Conservation (phyloP, 108 stramenopile species). For the Cyclotella choctawhatcheeana region DNA sequence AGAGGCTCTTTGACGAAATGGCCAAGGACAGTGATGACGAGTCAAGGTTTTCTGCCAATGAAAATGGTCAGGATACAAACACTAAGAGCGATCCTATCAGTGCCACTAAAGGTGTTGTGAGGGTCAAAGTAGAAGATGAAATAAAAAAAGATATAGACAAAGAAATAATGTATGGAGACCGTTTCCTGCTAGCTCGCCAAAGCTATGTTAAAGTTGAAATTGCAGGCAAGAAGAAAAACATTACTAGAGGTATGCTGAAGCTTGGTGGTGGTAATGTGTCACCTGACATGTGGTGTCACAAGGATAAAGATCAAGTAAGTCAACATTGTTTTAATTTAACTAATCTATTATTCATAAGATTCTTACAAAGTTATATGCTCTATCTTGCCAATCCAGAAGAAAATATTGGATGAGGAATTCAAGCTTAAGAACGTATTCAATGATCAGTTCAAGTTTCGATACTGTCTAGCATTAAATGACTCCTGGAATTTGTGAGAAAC, state of each 20-base stretch:
- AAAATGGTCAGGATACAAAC: no score
- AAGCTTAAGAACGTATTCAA: no score
- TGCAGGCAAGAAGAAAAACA: neutral
- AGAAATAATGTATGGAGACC: neutral
- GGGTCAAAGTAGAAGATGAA: neutral
- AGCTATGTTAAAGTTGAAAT: no score
- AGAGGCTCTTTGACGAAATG: neutral
- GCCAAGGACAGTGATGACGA: neutral
- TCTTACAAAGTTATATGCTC: neutral
- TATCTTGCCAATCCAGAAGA: neutral
- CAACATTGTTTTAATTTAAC: neutral
- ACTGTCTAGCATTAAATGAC: neutral
- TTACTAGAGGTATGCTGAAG: neutral
- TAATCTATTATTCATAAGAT: neutral
- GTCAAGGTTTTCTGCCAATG: neutral
- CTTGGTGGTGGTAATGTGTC: neutral
- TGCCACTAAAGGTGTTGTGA: neutral
- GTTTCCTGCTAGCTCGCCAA: neutral
- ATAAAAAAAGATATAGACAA: neutral
- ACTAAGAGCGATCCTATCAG: neutral
- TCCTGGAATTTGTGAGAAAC: neutral
- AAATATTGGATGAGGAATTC: neutral
- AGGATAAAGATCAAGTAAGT: neutral
- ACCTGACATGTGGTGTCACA: neutral
- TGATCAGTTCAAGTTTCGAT: neutral